These are phyloP conservation scores for Penicillium paneum DNA, from an alignment of 2,329 filamentous ascomycete genomes.

Conservation along the genomic window DNA sequence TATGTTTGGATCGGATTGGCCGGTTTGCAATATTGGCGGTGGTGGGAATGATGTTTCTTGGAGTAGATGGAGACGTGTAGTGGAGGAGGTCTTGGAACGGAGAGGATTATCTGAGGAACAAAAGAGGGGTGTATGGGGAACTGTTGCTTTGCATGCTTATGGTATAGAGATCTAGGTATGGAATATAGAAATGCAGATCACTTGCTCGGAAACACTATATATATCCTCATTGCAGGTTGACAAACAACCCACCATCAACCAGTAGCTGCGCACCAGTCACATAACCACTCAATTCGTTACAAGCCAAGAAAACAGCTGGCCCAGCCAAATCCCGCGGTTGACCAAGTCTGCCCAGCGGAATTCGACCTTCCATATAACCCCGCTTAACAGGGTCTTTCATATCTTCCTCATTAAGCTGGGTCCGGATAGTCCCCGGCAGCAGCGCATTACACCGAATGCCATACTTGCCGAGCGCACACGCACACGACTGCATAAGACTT, in stretches of 20 bases:
- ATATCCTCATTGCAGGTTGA: slow-evolving; percentile 68
- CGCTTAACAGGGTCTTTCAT: slow-evolving; percentile 69
- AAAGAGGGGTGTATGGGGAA: slow-evolving; percentile 66
- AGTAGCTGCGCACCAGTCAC: slow-evolving; percentile 79
- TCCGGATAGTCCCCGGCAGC: slow-evolving; percentile 77
- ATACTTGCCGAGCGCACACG: slow-evolving; percentile 72
- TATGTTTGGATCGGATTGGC: slow-evolving; percentile 95
- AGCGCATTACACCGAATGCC: slow-evolving; percentile 79
- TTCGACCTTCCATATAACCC: slow-evolving; percentile 74
- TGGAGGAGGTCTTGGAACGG: slow-evolving; percentile 60
- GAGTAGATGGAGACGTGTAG: slow-evolving; percentile 70
- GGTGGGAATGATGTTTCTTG: slow-evolving; percentile 60
- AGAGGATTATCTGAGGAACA: slow-evolving; percentile 57
- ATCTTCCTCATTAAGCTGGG: slow-evolving; percentile 81
- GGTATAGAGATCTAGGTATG: slow-evolving; percentile 22
- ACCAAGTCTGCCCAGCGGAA: slow-evolving; percentile 74
- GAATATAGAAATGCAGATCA: neutral
- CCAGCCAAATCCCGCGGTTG: slow-evolving; percentile 72
- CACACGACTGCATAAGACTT: slow-evolving; percentile 78
- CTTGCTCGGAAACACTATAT: neutral
- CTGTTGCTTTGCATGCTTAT: slow-evolving; percentile 71
- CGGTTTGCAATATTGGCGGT: slow-evolving; percentile 73
- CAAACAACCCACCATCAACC: slow-evolving; percentile 85
- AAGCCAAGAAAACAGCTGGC: slow-evolving; percentile 80
- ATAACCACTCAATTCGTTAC: slow-evolving; percentile 73